A percentile compares a stretch with the other conserved stretches of the same genome.
These are phyloP conservation scores for Pascua guehoae DNA, from an alignment of 1,284 basidiomycete genomes.

Conservation along the genomic window DNA sequence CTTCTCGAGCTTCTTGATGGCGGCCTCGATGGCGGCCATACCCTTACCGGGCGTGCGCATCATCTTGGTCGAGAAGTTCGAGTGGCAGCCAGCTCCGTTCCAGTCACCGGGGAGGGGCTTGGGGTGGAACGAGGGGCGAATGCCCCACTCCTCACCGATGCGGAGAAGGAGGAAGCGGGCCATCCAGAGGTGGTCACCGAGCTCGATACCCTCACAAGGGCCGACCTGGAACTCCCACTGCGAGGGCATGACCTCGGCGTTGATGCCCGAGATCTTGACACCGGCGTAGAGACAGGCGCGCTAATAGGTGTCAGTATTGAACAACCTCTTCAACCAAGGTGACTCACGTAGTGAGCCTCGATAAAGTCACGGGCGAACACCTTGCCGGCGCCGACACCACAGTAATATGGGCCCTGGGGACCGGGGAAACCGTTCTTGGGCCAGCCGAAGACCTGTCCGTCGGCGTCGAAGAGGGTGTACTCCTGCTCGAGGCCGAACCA, in stretches of 20 bases:
- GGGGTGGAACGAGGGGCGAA: constrained; percentile 95
- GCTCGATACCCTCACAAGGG: constrained; percentile 92
- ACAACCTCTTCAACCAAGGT: constrained; percentile 1
- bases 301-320: not conserved
- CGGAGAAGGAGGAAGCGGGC: constrained; percentile 88
- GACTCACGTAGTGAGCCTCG: constrained; percentile 84
- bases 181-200: constrained; percentile 99
- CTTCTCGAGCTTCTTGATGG: constrained; percentile 83
- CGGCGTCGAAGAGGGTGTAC: constrained; percentile 94
- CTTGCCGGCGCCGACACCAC: constrained; percentile 94
- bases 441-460: constrained; percentile 92
- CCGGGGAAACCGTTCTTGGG: constrained; percentile 99
- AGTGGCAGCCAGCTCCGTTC: constrained; percentile 98
- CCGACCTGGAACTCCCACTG: constrained; percentile 99
- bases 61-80: constrained; percentile 85
- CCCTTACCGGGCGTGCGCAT: constrained; percentile 88
- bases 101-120: constrained; percentile 97
- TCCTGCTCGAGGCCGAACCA: constrained; percentile 99
- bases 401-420: constrained; percentile 99
- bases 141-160: constrained; percentile 95
- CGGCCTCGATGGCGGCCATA: constrained; percentile 88
- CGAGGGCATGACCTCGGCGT: constrained; percentile 99
- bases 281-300: constrained; percentile 86
- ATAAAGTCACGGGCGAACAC: constrained; percentile 98
- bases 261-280: constrained; percentile 98